Evolutionary conservation across 164 flowering plant species (phyloP), one percentile per base, ranked within the genome.

Genomic region (Pachysandra terminalis): DNA sequence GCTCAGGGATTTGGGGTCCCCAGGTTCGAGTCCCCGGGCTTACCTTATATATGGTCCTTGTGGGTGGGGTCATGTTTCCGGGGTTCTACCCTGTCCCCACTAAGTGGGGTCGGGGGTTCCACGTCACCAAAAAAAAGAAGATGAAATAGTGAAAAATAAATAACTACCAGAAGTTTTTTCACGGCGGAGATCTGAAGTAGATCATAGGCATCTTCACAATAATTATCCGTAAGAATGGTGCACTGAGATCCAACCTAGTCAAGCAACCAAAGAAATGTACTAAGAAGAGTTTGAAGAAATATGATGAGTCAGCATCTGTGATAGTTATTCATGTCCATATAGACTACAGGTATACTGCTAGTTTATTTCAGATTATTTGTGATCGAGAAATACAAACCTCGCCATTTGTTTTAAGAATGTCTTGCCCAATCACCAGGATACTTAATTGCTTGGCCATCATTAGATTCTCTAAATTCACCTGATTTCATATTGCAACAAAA

Each of bases 221-320:
- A 87, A 66, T 87, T 86, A 75, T 89, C 95, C n/a, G 90, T 87
- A 41, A 87, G 87, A 58, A 87, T 64, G 6, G 95, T 82, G 75
- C 91, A 87, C 55, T 68, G 80, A 41, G 95, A 87, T 60, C 83
- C 85, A 69, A 81, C 90, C 90, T 89, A 69, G 16, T 52, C 1
- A 71, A n/a, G 41, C 56, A 62, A 71, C 32, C 41, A 64, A 24
- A 59, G 10, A 37, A n/a, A 7, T 45, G 51, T 45, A 45, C 51
- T 12, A 45, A 45, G 51, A 45, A 12, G 51, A 45, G 4, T 15
- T 10, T 3, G 14, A 45, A 45, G 17, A 3, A 45, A 45, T 45
- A n/a, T 10, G 6, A 45, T 45, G 51, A 45, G 51, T 48, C 53
- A 61, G 22, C 52, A 71, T 27, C 45, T 0, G 17, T 1, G 21